Evolutionary conservation across 2,329 filamentous ascomycete species (phyloP), one percentile per base, ranked within the genome.

Genomic region (Trichoderma endophyticum): DNA sequence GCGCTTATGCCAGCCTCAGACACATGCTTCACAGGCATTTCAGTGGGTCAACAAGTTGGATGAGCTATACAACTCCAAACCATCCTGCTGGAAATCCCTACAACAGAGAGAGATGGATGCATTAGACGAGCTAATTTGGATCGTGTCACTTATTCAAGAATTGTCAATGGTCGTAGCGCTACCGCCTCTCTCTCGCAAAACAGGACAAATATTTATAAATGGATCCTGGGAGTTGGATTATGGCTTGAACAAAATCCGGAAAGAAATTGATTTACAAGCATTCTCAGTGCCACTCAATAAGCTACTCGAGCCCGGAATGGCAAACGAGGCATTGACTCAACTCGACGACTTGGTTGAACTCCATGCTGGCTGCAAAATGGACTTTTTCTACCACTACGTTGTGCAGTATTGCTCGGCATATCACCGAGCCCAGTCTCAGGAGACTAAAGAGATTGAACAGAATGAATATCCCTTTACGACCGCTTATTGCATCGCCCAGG

Each of bases 251-350:
- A 48, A 75, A 7, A n/a, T 84, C 2, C 84, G 82, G 71, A 70
- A 73, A 0, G 73, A 82, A 4, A 21, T 86, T 6, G 82, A 86
- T 39, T 75, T 86, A 15, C 72, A 76, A 1, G 79, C 82, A 28
- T 85, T 80, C 70, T 82, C 75, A 1, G 75, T 81, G 4, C 84
- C 84, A 0, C 83, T 85, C 4, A 78, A 82, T 59, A 83, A 84
- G 8, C 79, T 86, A 0, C 72, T 81, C 0, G 80, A 85, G 67
- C 82, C 83, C 0, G 81, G 80, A 0, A 79, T 83, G 78, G 77
- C 82, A 0, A 73, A 77, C 3, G 73, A 72, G 0, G 82, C 84
- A 2, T 51, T 51, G n/a, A 3, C n/a, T 51, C 8, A 51, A 21
- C 18, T 51, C n/a, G 43, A 51, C 43, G n/a, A n/a, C 3, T 21